These are phyloP conservation scores for Heliosperma pusillum DNA, from an alignment of 148 eudicot species.

Conservation along the genomic window DNA sequence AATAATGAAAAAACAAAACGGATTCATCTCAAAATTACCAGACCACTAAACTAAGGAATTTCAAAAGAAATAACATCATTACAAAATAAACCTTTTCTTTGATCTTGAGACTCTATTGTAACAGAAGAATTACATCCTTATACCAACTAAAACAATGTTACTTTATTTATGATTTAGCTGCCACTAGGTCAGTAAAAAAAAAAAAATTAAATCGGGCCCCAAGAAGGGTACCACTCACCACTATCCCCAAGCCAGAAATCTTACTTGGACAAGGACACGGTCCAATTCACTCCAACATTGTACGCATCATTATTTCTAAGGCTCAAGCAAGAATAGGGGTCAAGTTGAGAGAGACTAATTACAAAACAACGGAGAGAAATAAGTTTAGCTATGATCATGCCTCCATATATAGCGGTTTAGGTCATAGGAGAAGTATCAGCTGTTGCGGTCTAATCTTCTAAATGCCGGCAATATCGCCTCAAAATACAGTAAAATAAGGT, in stretches of 20 bases:
- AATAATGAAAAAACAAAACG: too few species aligned
- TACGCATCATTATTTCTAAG: neutral
- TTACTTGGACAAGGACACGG: neutral
- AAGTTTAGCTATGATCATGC: neutral
- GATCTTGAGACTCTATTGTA: neutral
- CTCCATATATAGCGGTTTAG: neutral
- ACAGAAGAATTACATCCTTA: neutral
- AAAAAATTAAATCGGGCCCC: neutral
- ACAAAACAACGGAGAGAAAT: neutral
- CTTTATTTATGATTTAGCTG: neutral
- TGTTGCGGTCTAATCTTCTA: neutral
- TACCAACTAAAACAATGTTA: too few species aligned
- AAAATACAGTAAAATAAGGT: too few species aligned
- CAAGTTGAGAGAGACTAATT: neutral
- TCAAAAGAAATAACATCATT: too few species aligned
- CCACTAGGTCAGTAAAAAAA: neutral
- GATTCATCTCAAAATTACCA: too few species aligned
- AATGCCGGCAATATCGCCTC: neutral
- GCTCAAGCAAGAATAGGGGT: neutral
- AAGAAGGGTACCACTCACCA: neutral
- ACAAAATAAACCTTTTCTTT: neutral
- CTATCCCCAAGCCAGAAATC: neutral
- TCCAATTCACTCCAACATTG: neutral
- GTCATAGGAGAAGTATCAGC: neutral
- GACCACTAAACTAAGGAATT: too few species aligned